Base-by-base conservation (phyloP, 768 basidiomycete species). In the Suillus clintonianus region DNA sequence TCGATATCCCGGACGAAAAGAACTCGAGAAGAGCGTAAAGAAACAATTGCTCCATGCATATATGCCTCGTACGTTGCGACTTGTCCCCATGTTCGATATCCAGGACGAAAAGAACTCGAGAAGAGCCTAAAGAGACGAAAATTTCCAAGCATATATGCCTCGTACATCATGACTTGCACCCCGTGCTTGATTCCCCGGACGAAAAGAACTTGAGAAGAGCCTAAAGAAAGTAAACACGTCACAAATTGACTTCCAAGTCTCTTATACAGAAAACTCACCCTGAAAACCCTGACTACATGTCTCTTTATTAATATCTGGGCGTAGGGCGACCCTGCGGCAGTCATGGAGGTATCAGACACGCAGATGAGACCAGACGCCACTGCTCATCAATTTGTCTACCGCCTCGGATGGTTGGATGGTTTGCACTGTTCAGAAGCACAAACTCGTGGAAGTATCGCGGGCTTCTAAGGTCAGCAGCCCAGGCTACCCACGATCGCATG, bases 371-470 rank as follows among this genome's bases (percentile, higher is more conserved):
- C 47, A 24, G 22, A 39, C 5, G 36, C 3, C 55, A 27, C 55
- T 27, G 27, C 17, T 57, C 24, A 27, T 39, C 55, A 41, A 11
- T 56, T 24, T 24, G 24, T 27, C 17, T n/a, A 4, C 27, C 17
- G 37, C 13, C 39, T 8, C 24, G 39, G 5, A 57, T 57, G 24
- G 24, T 57, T 24, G 22, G 36, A 37, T 39, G 37, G 10, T 27
- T 27, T 17, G 36, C 54, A 37, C 36, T 37, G 14, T 57, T 57
- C 9, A 10, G 39, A 27, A 53, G 51, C 30, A 32, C 30, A 53
- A 57, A 57, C 55, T 57, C 39, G 37, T 57, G 39, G 56, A 57
- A 39, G 56, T 10, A 57, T 57, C 37, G 24, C 56, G 56, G 56
- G 56, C 39, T 57, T 41, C 56, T 41, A 41, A 41, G 39, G 24